Evolutionary conservation across 805 yeast genomes (phyloP).

Genomic region (Nakazawaea molendinolei): DNA sequence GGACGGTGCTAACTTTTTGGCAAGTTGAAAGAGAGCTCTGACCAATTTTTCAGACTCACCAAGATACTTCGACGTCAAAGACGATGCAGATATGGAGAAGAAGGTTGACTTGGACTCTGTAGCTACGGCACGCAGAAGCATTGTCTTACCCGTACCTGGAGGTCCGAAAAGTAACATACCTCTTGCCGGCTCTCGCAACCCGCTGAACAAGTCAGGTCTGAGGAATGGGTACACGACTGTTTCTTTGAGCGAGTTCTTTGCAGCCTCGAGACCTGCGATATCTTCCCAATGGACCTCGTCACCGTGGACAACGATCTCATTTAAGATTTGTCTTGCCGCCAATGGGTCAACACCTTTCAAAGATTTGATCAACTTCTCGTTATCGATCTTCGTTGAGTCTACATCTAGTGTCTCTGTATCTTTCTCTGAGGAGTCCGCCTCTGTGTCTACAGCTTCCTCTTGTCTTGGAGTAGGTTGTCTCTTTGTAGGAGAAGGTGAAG

Average conservation of each 20-base stretch:
- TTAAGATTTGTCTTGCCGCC: conserved; percentile 78
- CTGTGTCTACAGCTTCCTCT: conserved; percentile 10
- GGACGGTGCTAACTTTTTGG: conserved; percentile 82
- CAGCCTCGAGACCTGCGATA: conserved; percentile 86
- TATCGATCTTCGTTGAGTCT: conserved; percentile 19
- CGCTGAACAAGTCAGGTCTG: conserved; percentile 87
- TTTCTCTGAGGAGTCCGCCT: conserved; percentile 19
- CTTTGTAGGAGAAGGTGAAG: conserved; percentile 7
- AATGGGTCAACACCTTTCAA: conserved; percentile 67
- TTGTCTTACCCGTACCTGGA: conserved; percentile 98
- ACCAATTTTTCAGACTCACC: conserved; percentile 95
- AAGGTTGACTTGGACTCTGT: conserved; percentile 91
- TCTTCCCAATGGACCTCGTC: conserved; percentile 95
- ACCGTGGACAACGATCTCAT: conserved; percentile 83
- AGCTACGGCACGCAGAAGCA: conserved; percentile 96
- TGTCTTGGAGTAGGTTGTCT: not conserved
- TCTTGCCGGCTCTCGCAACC: conserved; percentile 87
- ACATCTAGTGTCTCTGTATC: conserved; percentile 24
- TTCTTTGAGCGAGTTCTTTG: conserved; percentile 84
- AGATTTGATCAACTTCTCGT: conserved; percentile 33
- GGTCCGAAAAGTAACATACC: conserved; percentile 98
- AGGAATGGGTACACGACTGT: conserved; percentile 94
- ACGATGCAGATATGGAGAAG: conserved; percentile 85
- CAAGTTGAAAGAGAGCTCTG: conserved; percentile 77
- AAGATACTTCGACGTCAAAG: conserved; percentile 77